phyloP scores from a whole-genome alignment of 2,329 filamentous ascomycete species.

The Cercospora zeae-maydis region DNA sequence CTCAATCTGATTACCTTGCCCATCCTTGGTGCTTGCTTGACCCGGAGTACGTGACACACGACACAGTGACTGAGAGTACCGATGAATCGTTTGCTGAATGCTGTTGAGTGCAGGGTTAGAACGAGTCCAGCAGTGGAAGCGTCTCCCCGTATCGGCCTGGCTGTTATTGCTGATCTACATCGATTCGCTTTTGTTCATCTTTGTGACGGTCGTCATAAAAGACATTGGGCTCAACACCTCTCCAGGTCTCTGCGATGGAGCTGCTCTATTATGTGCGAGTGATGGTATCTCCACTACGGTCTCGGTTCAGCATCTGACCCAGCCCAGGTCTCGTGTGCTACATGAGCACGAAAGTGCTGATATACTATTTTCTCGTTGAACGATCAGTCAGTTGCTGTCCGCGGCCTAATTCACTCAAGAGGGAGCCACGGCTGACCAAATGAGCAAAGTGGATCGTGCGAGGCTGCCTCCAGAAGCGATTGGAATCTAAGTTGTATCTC shows the following conservation, averaged over 20 bases:
- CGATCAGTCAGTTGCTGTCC: slow-evolving; percentile 8
- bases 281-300: not conserved
- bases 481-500: slow-evolving; percentile 11
- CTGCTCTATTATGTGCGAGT: slow-evolving; percentile 10
- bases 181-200: slow-evolving; percentile 19
- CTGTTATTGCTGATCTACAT: slow-evolving; percentile 16
- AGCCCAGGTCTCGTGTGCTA: slow-evolving; percentile 7
- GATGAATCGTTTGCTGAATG: not conserved
- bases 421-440: not conserved
- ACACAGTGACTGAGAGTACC: not conserved
- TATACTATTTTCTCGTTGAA: slow-evolving; percentile 17
- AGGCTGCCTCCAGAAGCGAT: slow-evolving; percentile 13
- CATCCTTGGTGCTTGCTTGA: slow-evolving; percentile 18
- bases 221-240: slow-evolving; percentile 18
- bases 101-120: not conserved
- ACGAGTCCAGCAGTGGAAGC: slow-evolving; percentile 15
- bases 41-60: slow-evolving; percentile 6
- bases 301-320: not conserved
- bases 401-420: not conserved
- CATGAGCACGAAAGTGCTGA: slow-evolving; percentile 18
- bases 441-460: slow-evolving; percentile 15
- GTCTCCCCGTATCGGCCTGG: slow-evolving; percentile 13
- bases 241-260: slow-evolving; percentile 12
- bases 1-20: slow-evolving; percentile 17
- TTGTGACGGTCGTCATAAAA: slow-evolving; percentile 14